A percentile compares a stretch with the other conserved stretches of the same genome.
These are phyloP conservation scores for Vigna hirtella DNA, from an alignment of 306 rosid genomes.

Conservation along the genomic window DNA sequence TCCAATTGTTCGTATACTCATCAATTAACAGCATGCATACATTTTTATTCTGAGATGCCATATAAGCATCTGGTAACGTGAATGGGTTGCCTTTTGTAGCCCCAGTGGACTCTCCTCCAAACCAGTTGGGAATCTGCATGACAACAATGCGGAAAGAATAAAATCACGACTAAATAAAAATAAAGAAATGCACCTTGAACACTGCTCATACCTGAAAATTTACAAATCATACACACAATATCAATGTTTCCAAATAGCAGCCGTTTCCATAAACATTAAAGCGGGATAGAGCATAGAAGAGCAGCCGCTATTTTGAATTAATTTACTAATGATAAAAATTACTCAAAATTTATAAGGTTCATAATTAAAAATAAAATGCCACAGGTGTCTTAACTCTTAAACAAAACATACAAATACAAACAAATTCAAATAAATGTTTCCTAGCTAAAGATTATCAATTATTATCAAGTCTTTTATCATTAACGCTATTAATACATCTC, in stretches of 20 bases:
- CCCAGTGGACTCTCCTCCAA: slow-evolving; percentile 67
- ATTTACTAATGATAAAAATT: neutral
- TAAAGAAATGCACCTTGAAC: slow-evolving; percentile 25
- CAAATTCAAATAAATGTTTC: neutral
- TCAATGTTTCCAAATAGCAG: neutral
- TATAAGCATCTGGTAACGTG: slow-evolving; percentile 74
- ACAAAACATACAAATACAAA: neutral
- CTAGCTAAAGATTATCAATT: neutral
- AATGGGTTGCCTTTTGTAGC: slow-evolving; percentile 83
- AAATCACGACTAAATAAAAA: neutral
- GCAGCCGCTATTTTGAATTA: neutral
- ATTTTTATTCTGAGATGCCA: slow-evolving; percentile 69
- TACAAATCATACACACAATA: slow-evolving; percentile 8
- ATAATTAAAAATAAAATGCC: neutral
- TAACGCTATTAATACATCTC: neutral
- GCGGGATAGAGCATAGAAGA: neutral
- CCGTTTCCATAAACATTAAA: neutral
- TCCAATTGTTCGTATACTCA: slow-evolving; percentile 1
- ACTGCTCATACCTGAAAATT: slow-evolving; percentile 10
- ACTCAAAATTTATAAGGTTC: neutral
- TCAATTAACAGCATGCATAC: slow-evolving; percentile 52
- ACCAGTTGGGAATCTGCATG: slow-evolving; percentile 88
- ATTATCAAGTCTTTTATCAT: neutral
- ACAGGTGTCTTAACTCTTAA: neutral
- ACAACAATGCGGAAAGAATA: neutral